These are phyloP conservation scores for Mesembryanthemum crystallinum DNA, from an alignment of 148 eudicot genomes.

Conservation along the genomic window DNA sequence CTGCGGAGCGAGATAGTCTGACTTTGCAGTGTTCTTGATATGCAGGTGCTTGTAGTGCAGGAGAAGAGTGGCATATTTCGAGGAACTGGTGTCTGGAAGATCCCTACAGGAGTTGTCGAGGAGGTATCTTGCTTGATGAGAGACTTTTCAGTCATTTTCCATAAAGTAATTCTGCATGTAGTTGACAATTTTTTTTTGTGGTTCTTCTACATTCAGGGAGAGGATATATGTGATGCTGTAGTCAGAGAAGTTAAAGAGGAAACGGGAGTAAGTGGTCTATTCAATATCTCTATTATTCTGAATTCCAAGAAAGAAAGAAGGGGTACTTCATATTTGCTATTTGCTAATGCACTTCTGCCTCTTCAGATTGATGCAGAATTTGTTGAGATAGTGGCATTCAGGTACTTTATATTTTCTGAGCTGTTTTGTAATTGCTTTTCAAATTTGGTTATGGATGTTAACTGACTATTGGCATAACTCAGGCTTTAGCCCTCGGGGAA, in stretches of 20 bases:
- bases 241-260: slow-evolving; percentile 92
- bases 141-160: background rate
- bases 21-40: slow-evolving; percentile 12
- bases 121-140: slow-evolving; percentile 42
- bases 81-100: slow-evolving; percentile 78
- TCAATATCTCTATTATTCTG: background rate
- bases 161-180: background rate
- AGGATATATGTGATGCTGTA: slow-evolving; percentile 63
- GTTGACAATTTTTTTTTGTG: slow-evolving; percentile 10
- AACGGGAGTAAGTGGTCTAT: slow-evolving; percentile 63
- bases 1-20: background rate
- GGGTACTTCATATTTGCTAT: background rate
- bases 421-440: background rate
- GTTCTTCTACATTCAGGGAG: slow-evolving; percentile 55
- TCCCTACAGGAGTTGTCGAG: slow-evolving; percentile 85
- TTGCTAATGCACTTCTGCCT: slow-evolving; percentile 20
- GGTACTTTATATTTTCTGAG: slow-evolving; percentile 30
- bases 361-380: slow-evolving; percentile 73
- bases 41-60: slow-evolving; percentile 79
- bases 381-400: slow-evolving; percentile 68
- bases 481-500: background rate
- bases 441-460: background rate
- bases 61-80: slow-evolving; percentile 54
- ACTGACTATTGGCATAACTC: background rate
- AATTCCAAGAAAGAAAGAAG: background rate